A percentile compares a stretch with the other conserved stretches of the same genome.
Evolutionary conservation across 2,329 filamentous ascomycete genomes (phyloP).

Genomic region (Cucurbitaria berberidis): DNA sequence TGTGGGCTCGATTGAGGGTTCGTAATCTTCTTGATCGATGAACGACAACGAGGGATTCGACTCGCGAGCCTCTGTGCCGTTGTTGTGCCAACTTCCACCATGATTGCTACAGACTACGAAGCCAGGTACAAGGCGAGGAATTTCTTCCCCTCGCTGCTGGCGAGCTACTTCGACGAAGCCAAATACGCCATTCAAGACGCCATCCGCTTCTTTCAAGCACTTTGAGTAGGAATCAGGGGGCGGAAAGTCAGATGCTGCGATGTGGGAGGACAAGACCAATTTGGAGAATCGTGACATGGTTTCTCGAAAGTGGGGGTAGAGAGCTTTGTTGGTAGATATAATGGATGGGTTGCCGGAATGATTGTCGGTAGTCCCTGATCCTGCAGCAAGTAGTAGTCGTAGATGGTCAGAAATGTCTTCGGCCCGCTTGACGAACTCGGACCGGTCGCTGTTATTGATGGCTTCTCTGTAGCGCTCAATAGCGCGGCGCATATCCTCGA

Average conservation of each 20-base stretch:
- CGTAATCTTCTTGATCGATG: conserved; percentile 85
- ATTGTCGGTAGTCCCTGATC: conserved; percentile 96
- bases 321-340: conserved; percentile 94
- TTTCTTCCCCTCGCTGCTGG: conserved; percentile 90
- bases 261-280: conserved; percentile 94
- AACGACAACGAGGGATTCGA: conserved; percentile 71
- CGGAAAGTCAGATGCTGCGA: conserved; percentile 94
- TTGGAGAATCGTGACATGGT: conserved; percentile 99
- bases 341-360: conserved; percentile 99
- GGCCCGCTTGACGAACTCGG: conserved; percentile 91
- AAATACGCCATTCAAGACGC: conserved; percentile 90
- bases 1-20: conserved; percentile 73
- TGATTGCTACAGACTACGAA: conserved; percentile 85
- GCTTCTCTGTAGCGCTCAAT: conserved; percentile 90
- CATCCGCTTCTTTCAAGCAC: conserved; percentile 96
- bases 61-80: conserved; percentile 68
- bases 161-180: conserved; percentile 95
- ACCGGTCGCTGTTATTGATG: conserved; percentile 80
- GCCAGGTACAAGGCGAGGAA: conserved; percentile 89
- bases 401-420: conserved; percentile 98
- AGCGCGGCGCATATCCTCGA: conserved; percentile 90
- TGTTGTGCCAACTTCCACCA: conserved; percentile 85
- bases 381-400: conserved; percentile 89
- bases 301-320: conserved; percentile 96
- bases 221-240: conserved; percentile 93